Conservation (phyloP, 208 protist genomes). For the Porcisia deanei region DNA sequence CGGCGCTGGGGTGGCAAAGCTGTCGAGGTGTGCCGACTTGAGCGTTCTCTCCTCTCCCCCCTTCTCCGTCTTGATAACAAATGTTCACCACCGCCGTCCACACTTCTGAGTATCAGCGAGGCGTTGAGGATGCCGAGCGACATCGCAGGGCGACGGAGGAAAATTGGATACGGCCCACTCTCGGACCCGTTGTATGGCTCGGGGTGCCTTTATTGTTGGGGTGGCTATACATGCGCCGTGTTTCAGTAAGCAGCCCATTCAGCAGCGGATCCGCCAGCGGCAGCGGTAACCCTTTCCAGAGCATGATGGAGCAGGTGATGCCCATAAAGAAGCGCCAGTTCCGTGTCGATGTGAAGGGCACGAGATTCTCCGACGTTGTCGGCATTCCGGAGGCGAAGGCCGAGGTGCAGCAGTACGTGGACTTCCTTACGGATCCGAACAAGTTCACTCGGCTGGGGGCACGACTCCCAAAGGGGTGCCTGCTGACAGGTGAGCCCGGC, state of each 20-base stretch:
- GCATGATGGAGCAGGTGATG: conserved; percentile 90
- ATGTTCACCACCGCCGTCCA: not conserved
- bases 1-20: not conserved
- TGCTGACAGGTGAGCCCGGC: conserved; percentile 96
- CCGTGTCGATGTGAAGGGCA: conserved; percentile 85
- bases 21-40: not conserved
- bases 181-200: conserved; percentile 80
- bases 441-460: conserved; percentile 96
- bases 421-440: conserved; percentile 96
- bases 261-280: conserved; percentile 11
- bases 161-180: conserved; percentile 78
- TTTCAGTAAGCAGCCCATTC: conserved; percentile 22
- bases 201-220: conserved; percentile 62
- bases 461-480: conserved; percentile 95
- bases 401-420: conserved; percentile 98
- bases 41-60: not conserved
- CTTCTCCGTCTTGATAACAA: too few relatives aligned
- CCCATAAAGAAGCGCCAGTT: conserved; percentile 88
- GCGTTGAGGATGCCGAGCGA: conserved; percentile 60
- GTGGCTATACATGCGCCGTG: conserved; percentile 63
- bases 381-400: conserved; percentile 96
- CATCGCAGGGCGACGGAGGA: conserved; percentile 75
- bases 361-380: conserved; percentile 93
- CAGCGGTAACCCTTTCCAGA: conserved; percentile 59
- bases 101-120: conserved; percentile 60